Evolutionary conservation across 2,329 filamentous ascomycete species (phyloP).

Genomic region (Fusarium nematophilum): DNA sequence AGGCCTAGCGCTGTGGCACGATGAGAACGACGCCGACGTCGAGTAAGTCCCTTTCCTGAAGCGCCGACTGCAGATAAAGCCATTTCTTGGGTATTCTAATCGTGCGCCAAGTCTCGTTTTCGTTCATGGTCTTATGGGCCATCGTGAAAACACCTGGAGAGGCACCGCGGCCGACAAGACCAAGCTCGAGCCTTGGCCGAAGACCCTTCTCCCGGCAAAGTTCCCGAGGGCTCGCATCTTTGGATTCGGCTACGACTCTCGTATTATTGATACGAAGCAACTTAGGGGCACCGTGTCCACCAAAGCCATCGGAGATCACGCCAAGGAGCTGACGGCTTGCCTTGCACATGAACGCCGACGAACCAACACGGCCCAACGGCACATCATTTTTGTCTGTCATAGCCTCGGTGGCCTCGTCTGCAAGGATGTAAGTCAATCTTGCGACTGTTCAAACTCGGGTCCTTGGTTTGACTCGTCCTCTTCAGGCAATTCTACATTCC

Average conservation of each 20-base stretch:
- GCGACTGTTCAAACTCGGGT: not conserved
- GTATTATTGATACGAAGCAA: not conserved
- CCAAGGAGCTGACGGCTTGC: not conserved
- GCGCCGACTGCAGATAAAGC: too few species aligned
- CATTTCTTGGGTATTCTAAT: too few species aligned
- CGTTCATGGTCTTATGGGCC: slow-evolving; percentile 6
- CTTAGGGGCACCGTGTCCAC: not conserved
- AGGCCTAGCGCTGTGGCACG: too few species aligned
- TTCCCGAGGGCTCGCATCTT: not conserved
- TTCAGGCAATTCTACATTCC: not conserved
- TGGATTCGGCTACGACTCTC: slow-evolving; percentile 2
- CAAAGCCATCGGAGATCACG: not conserved
- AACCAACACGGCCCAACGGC: not conserved
- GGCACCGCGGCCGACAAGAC: not conserved
- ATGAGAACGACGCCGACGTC: too few species aligned
- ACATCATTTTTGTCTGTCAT: slow-evolving; percentile 8
- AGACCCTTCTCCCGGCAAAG: not conserved
- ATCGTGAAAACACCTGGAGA: slow-evolving; percentile 9
- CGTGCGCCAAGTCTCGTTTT: too few species aligned
- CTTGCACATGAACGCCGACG: not conserved
- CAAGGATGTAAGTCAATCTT: slow-evolving; percentile 3
- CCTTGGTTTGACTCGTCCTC: not conserved
- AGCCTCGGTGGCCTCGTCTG: slow-evolving; percentile 7
- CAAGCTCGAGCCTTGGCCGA: slow-evolving; percentile 6
- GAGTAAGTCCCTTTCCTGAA: too few species aligned